Evolutionary conservation across 352 stramenopile genomes (phyloP).

Genomic region (Phytophthora sp.): DNA sequence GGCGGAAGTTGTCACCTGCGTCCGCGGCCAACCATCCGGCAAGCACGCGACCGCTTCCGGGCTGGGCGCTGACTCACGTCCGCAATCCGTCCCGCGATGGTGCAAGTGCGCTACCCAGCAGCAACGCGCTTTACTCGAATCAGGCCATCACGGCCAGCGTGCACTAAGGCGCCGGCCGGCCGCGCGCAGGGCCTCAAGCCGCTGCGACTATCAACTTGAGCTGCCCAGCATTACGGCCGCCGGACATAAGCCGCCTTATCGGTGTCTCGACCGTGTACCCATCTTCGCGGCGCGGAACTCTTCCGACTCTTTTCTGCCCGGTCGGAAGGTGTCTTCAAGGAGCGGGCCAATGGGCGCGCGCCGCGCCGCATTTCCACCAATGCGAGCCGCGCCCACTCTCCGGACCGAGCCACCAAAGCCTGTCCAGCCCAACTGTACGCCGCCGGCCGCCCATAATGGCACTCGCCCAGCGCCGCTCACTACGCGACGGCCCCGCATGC

Average conservation of each 20-base stretch:
- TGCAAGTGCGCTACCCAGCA: conserved; percentile 17
- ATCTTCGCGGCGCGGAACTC: neutral
- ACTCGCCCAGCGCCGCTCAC: neutral
- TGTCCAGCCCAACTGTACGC: conserved; percentile 11
- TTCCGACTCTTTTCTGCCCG: conserved; percentile 24
- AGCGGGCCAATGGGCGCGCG: neutral
- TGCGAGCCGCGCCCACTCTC: conserved; percentile 23
- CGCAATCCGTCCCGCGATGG: conserved; percentile 9
- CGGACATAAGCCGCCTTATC: neutral
- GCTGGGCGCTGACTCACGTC: conserved; percentile 19
- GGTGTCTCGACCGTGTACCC: conserved; percentile 7
- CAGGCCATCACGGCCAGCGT: no score
- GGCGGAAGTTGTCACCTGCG: no score
- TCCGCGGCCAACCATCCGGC: neutral
- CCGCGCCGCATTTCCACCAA: no score
- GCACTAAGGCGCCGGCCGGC: neutral
- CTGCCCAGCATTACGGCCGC: neutral
- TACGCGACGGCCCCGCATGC: no score
- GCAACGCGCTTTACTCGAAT: conserved; percentile 4
- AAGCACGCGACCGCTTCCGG: neutral
- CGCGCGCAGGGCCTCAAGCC: neutral
- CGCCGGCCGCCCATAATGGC: neutral
- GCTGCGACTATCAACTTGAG: conserved; percentile 23
- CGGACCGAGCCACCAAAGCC: conserved; percentile 7
- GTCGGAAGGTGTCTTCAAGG: conserved; percentile 10